Evolutionary conservation across 1,284 basidiomycete genomes (phyloP).

Genomic region (Leccinum cinnamomeum): DNA sequence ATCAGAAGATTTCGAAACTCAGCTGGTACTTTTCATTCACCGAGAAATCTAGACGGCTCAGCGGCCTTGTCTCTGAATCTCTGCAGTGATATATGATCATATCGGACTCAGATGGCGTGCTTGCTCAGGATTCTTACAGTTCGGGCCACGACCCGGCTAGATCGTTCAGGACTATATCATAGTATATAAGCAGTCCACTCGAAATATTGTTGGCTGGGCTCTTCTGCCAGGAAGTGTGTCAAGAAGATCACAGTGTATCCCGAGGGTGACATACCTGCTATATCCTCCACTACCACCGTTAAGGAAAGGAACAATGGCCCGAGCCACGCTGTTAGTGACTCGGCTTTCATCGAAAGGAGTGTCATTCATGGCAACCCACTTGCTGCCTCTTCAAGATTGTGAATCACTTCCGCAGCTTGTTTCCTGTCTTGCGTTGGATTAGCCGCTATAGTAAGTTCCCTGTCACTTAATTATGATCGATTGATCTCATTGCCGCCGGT

Average conservation of each 20-base stretch:
- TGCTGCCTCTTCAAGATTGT: constrained; percentile 41
- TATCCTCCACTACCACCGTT: constrained; percentile 57
- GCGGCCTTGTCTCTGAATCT: no score
- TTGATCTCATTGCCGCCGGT: constrained; percentile 77
- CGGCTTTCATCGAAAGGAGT: constrained; percentile 10
- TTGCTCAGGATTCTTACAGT: not conserved
- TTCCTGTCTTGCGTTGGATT: constrained; percentile 85
- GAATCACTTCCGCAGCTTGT: constrained; percentile 66
- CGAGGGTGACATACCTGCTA: no score
- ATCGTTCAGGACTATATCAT: no score
- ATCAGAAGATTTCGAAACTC: not conserved
- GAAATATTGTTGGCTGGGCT: no score
- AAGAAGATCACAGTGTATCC: no score
- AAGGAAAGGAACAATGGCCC: constrained; percentile 41
- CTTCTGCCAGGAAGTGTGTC: no score
- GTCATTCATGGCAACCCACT: constrained; percentile 1
- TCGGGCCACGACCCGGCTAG: not conserved
- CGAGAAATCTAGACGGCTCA: no score
- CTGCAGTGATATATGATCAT: not conserved
- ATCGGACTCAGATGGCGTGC: not conserved
- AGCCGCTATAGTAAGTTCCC: constrained; percentile 71
- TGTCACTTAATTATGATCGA: constrained; percentile 29
- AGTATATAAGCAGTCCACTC: no score
- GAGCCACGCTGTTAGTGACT: constrained; percentile 42
- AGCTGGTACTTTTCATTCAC: not conserved